These are phyloP conservation scores for Russula emetica DNA, from an alignment of 768 basidiomycete genomes.

Conservation along the genomic window DNA sequence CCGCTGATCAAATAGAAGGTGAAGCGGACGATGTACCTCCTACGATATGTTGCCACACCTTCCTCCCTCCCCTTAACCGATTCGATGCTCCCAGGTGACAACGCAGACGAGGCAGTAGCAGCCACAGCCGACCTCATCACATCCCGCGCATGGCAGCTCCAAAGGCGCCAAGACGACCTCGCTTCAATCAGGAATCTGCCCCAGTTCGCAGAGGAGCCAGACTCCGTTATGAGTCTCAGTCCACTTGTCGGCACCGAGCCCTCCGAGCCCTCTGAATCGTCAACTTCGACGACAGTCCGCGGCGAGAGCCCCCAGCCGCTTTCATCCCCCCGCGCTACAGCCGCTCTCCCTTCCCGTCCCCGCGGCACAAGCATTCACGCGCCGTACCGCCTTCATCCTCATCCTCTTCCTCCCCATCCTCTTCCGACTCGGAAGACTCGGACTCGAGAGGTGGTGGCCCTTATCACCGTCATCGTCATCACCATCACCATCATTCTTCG, in stretches of 20 bases:
- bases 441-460: too few species aligned
- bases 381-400: conserved; percentile 46
- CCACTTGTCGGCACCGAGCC: conserved; percentile 29
- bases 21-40: conserved; percentile 70
- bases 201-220: conserved; percentile 34
- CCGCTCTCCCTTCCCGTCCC: conserved; percentile 38
- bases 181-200: conserved; percentile 23
- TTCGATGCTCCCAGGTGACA: too few species aligned
- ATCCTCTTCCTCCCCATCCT: neutral
- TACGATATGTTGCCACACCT: too few species aligned
- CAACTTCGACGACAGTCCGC: conserved; percentile 26
- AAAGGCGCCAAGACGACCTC: too few species aligned
- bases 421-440: conserved; percentile 15
- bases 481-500: too few species aligned
- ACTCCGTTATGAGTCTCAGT: conserved; percentile 30
- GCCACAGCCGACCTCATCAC: too few species aligned
- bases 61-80: too few species aligned
- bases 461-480: too few species aligned
- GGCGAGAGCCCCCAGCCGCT: conserved; percentile 35
- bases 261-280: conserved; percentile 19
- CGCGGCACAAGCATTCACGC: conserved; percentile 39
- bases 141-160: too few species aligned
- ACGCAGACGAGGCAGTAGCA: too few species aligned
- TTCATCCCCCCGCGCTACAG: conserved; percentile 35
- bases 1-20: conserved; percentile 79